A percentile compares a stretch with the other conserved stretches of the same genome.
Evolutionary conservation across 345 rosid genomes (phyloP).

Genomic region (Lagerstroemia speciosa): DNA sequence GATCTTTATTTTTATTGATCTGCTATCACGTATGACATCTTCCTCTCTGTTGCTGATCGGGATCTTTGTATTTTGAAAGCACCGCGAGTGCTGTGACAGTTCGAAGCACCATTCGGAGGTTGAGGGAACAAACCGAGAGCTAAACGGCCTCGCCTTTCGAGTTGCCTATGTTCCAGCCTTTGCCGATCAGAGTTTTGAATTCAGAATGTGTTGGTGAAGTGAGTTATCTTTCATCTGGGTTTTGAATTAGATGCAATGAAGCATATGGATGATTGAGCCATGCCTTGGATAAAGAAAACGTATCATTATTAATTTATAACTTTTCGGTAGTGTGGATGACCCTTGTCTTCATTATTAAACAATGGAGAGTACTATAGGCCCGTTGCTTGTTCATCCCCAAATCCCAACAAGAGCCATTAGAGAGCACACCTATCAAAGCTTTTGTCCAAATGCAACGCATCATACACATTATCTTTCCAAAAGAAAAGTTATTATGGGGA

Average conservation of each 20-base stretch:
- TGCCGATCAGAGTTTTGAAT: background rate
- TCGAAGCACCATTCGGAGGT: conserved; percentile 80
- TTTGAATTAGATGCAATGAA: background rate
- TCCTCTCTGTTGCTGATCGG: background rate
- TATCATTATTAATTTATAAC: too few species aligned
- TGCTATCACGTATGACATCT: background rate
- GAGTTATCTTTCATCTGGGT: background rate
- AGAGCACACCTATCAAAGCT: too few species aligned
- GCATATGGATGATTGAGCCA: background rate
- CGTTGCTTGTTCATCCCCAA: too few species aligned
- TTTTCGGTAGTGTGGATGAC: too few species aligned
- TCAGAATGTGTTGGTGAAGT: background rate
- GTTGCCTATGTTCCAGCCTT: background rate
- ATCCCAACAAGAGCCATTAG: too few species aligned
- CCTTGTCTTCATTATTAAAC: too few species aligned
- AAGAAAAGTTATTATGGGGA: too few species aligned
- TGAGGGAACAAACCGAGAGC: conserved; percentile 90
- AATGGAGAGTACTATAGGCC: too few species aligned
- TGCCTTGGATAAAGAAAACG: background rate
- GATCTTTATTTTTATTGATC: background rate
- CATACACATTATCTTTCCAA: too few species aligned
- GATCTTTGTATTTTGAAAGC: conserved; percentile 2
- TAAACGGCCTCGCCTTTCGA: conserved; percentile 14
- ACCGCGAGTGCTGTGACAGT: conserved; percentile 55
- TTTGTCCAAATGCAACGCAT: too few species aligned